Base-by-base conservation (phyloP, 768 basidiomycete genomes). In the Termitomyces sp. region DNA sequence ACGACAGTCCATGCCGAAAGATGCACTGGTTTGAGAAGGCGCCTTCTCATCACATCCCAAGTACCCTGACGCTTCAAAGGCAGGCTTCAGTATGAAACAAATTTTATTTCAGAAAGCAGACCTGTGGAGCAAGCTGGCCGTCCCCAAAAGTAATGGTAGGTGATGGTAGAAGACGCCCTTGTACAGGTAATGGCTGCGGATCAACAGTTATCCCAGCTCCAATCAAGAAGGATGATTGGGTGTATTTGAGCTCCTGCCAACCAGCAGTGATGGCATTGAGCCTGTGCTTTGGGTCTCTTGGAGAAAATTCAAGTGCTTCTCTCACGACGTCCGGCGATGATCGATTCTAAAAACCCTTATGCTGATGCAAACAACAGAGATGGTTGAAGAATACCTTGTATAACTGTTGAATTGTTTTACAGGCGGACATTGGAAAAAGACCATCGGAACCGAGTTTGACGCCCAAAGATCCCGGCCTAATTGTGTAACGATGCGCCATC, bases 181-280 rank as follows among this genome's bases (percentile, higher is more conserved):
- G 65, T 2, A 79, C 70, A 0, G 62, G 9, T 10, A 71, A 60
- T 1, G 77, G 75, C 1, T 45, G 18, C 1, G 64, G 57, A 8
- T 65, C 54, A 0, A 82, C 66, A 6, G 42, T 52, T 55, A 83
- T 71, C 4, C 72, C 71, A 0, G 80, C 75, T 20, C 75, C 75
- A 22, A 58, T 57, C 29, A 82, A 64, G 54, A 76, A 81, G 8
- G 73, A 65, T 0, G 81, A 81, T 0, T 72, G 67, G 0, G 58
- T 51, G 37, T 72, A 70, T 28, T 75, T 71, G 15, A 82, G 66
- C 34, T 69, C 60, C n/a, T 65, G 56, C 68, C 71, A 73, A 42
- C 70, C 72, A 34, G 58, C 59, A 13, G 26, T 55, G 20, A 73
- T 72, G 15, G 62, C 63, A 4, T 52, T 29, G 9, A 68, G 48